Base-by-base conservation (phyloP, 116 monocot genomes). In the Iris pallida region DNA sequence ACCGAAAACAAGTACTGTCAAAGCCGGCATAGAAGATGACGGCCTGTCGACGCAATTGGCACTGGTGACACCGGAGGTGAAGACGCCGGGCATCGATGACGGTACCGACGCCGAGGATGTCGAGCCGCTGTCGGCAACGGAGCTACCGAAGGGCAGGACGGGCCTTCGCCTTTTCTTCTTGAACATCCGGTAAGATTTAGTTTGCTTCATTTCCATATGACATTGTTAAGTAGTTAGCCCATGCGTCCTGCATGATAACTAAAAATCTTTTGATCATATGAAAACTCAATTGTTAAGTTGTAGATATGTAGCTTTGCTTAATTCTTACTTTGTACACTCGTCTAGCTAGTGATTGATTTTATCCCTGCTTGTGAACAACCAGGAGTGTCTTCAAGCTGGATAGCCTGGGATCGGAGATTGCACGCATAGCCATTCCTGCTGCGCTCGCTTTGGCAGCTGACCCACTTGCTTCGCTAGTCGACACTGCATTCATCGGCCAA, bases 401-500 rank as follows among this genome's bases (percentile, higher is more conserved):
- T 73, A 79, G 79, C 6, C 58, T 84, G 4, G 84, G 84, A 2
- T 19, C 11, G 13, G 84, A 84, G 57, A 62, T 76, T 47, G 2
- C 64, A 61, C 10, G 73, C 14, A 76, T 84, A 15, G 79, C 84
- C 6, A 58, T 84, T 41, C 84, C 84, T 14, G 84, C 80, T 8
- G 72, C 84, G 15, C 17, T 84, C 69, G 84, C 84, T 59, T 61
- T 84, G 41, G 76, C 80, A 43, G 84, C 84, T 20, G 84, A 84
- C 47, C 84, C 84, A 11, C 69, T 84, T 65, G 84, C 84, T 30
- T 84, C 84, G 59, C 53, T 84, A 15, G 73, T 80, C 10, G 84
- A 84, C 68, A 84, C 84, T 6, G 79, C 79, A 40, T 83, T 83
- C 68, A 75, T 83, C 6, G 78, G 83, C 20, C 74, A 71, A 11